These are phyloP conservation scores for Samsoniella hepiali DNA, from an alignment of 2,329 filamentous ascomycete genomes.

Conservation along the genomic window DNA sequence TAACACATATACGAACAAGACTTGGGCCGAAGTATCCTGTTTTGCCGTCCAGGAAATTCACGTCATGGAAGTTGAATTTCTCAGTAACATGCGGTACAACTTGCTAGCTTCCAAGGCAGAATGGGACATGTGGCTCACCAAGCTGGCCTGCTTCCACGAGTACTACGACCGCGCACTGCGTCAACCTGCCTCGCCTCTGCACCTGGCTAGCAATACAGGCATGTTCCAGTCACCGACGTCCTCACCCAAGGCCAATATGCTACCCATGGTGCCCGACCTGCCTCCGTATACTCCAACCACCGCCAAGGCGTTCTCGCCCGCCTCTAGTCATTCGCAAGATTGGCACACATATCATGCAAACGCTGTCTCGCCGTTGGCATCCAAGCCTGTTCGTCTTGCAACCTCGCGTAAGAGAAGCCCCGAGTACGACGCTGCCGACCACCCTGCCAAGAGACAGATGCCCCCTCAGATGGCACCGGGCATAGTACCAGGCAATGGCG, in stretches of 20 bases:
- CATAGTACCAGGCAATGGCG: not conserved
- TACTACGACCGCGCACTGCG: conserved; percentile 72
- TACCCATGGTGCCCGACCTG: conserved; percentile 30
- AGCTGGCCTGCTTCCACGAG: conserved; percentile 75
- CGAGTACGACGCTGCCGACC: conserved; percentile 50
- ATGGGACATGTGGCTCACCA: conserved; percentile 84
- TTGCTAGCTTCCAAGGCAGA: conserved; percentile 80
- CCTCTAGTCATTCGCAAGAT: conserved; percentile 33
- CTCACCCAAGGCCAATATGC: conserved; percentile 44
- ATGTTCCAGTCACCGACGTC: conserved; percentile 44
- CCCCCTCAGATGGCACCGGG: conserved; percentile 23
- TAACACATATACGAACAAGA: conserved; percentile 99
- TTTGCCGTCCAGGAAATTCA: conserved; percentile 95
- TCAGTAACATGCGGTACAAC: conserved; percentile 97
- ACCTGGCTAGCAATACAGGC: conserved; percentile 32
- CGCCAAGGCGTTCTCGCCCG: conserved; percentile 41
- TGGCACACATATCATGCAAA: conserved; percentile 41
- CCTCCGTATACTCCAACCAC: conserved; percentile 34
- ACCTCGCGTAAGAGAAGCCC: conserved; percentile 48
- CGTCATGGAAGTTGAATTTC: conserved; percentile 99
- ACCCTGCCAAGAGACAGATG: conserved; percentile 51
- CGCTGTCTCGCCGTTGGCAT: conserved; percentile 46
- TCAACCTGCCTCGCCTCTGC: conserved; percentile 39
- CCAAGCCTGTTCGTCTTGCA: conserved; percentile 43
- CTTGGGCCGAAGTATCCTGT: conserved; percentile 95